Evolutionary conservation across 2,329 filamentous ascomycete species (phyloP).

Genomic region (Fusarium circinatum): DNA sequence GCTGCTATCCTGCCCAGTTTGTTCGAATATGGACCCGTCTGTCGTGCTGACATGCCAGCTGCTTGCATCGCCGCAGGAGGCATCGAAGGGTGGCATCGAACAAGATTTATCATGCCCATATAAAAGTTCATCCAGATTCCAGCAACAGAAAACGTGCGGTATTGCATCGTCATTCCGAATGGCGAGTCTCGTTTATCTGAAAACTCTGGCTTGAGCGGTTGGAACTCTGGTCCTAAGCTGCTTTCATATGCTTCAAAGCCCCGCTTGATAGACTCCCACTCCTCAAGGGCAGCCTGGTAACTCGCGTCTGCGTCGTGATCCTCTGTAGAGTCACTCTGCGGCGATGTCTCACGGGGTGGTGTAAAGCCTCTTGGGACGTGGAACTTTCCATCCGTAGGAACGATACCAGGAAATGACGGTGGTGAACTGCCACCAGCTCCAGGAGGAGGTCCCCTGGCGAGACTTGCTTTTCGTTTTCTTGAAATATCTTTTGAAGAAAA

Average conservation of each 20-base stretch:
- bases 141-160: conserved; percentile 87
- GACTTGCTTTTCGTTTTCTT: conserved; percentile 75
- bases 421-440: conserved; percentile 47
- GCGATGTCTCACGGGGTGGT: conserved; percentile 58
- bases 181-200: conserved; percentile 71
- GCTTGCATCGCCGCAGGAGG: conserved; percentile 90
- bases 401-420: conserved; percentile 65
- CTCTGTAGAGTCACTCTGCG: conserved; percentile 56
- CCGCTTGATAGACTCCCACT: conserved; percentile 80
- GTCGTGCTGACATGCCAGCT: conserved; percentile 77
- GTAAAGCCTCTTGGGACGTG: conserved; percentile 65
- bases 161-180: conserved; percentile 84
- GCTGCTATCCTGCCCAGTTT: conserved; percentile 84
- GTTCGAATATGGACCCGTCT: conserved; percentile 77
- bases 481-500: conserved; percentile 82
- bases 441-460: conserved; percentile 44
- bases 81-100: conserved; percentile 88
- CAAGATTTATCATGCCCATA: conserved; percentile 83
- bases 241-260: conserved; percentile 75
- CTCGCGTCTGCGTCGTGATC: conserved; percentile 70
- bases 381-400: conserved; percentile 63
- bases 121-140: conserved; percentile 90
- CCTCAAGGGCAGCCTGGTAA: conserved; percentile 75
- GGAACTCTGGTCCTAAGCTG: conserved; percentile 78
- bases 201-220: conserved; percentile 76